These are phyloP conservation scores for Pseudozyma sp. DNA, from an alignment of 1,284 basidiomycete genomes.

Conservation along the genomic window DNA sequence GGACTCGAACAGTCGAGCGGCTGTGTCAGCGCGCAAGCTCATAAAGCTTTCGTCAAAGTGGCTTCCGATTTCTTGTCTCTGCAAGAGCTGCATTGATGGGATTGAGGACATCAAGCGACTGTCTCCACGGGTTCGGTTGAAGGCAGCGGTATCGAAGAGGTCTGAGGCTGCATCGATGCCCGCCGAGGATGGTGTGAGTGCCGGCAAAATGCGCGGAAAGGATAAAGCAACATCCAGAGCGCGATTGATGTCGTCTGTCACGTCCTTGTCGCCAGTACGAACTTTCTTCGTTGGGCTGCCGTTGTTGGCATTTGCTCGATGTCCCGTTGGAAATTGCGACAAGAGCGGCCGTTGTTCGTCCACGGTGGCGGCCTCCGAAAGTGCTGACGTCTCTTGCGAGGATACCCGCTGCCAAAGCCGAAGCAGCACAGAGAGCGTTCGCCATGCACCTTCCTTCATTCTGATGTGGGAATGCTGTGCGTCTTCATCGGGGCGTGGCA, in stretches of 20 bases:
- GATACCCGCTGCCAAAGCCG: slow-evolving; percentile 28
- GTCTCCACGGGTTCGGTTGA: slow-evolving; percentile 12
- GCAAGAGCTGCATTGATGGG: slow-evolving; percentile 29
- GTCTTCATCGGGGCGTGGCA: not conserved
- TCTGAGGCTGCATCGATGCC: slow-evolving; percentile 2
- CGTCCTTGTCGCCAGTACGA: not conserved
- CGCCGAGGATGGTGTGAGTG: slow-evolving; percentile 8
- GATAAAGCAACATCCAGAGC: slow-evolving; percentile 44
- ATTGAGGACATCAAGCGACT: slow-evolving; percentile 24
- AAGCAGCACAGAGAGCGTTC: slow-evolving; percentile 33
- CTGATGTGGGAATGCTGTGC: slow-evolving; percentile 1
- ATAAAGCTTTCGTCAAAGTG: slow-evolving; percentile 15
- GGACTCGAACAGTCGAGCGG: slow-evolving; percentile 23
- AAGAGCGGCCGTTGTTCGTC: slow-evolving; percentile 22
- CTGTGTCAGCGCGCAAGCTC: slow-evolving; percentile 28
- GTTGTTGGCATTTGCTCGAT: not conserved
- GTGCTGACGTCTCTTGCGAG: not conserved
- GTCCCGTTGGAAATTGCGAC: slow-evolving; percentile 37
- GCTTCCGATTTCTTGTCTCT: slow-evolving; percentile 18
- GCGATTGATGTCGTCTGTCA: slow-evolving; percentile 26
- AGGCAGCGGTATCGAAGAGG: slow-evolving; percentile 15
- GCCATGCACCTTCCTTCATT: slow-evolving; percentile 47
- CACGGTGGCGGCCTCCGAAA: not conserved
- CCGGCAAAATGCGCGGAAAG: slow-evolving; percentile 29
- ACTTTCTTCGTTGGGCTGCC: not conserved